A percentile compares a stretch with the other conserved stretches of the same genome.
Evolutionary conservation across 192 early-diverging fungal genomes (phyloP).

Genomic region (Entrophospora sp.): DNA sequence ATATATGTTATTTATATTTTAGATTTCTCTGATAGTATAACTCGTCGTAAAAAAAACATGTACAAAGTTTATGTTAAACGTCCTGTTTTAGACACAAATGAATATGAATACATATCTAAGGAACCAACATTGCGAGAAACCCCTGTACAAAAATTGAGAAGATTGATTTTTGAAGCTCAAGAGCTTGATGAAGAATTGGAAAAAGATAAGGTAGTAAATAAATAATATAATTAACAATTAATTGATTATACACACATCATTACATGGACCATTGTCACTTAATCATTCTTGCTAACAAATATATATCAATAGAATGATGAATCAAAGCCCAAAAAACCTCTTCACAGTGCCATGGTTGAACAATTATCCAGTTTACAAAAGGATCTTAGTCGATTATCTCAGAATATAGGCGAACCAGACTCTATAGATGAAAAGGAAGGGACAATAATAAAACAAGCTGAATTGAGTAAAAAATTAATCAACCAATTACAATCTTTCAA

Average conservation of each 20-base stretch:
- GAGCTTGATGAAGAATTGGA: constrained; percentile 66
- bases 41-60: constrained; percentile 48
- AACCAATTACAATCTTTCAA: constrained; percentile 48
- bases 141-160: constrained; percentile 59
- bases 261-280: background rate
- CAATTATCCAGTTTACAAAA: constrained; percentile 43
- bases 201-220: constrained; percentile 38
- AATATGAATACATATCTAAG: constrained; percentile 48
- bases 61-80: constrained; percentile 46
- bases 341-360: constrained; percentile 37
- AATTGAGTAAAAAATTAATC: constrained; percentile 39
- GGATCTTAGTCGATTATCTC: constrained; percentile 39
- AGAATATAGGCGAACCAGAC: constrained; percentile 28
- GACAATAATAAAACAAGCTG: constrained; percentile 35
- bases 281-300: background rate
- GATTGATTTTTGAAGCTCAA: constrained; percentile 76
- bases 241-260: too few species aligned
- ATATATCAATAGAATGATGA: background rate
- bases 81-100: constrained; percentile 39
- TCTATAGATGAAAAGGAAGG: constrained; percentile 19
- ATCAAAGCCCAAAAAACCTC: constrained; percentile 4
- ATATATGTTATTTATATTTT: background rate
- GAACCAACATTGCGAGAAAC: constrained; percentile 55
- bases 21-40: constrained; percentile 41
- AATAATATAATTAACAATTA: background rate